Evolutionary conservation across 768 basidiomycete species (phyloP), one percentile per base, ranked within the genome.

Genomic region (Boletus eberwhitei): DNA sequence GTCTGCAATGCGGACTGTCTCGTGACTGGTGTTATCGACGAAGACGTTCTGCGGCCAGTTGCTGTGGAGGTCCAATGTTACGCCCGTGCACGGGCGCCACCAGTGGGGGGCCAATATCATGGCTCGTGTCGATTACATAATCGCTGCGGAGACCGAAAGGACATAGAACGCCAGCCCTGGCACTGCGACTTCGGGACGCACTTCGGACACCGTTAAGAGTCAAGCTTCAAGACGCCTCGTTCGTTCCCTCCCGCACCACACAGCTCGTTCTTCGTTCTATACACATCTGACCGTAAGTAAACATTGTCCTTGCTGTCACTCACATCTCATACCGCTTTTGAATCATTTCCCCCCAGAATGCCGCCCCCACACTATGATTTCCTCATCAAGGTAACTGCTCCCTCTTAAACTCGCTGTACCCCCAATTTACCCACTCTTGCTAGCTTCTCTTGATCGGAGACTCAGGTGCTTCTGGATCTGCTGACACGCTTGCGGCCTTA

Each of bases 291-390:
- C 54, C 32, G 47, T 38, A 35, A 19, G 52, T 35, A 19, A 14
- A 2, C 19, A 1, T 36, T 12, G 6, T 5, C 14, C 17, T 40
- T 32, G 2, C 9, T 34, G 19, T 19, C 35, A 19, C 11, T 8
- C 24, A 39, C 21, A 55, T 56, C 32, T 51, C 38, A 24, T 12
- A 37, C 43, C 16, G 31, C 19, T 16, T 32, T 17, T 26, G 39
- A n/a, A n/a, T n/a, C n/a, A n/a, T n/a, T n/a, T n/a, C n/a, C n/a
- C 41, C 22, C 47, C 35, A 66, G 58, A 62, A 92, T 92, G 90
- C 89, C 90, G 48, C 88, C 90, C 52, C 89, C 92, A 48, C 93
- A 97, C 74, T 98, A 98, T 77, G 95, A 98, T 79, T 96, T 97
- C 67, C 82, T 95, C 73, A 92, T 94, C 85, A 95, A 90, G 79